Percentiles rank a stretch among this genome's conserved stretches.
These are phyloP conservation scores for Oxalis stricta DNA, from an alignment of 441 rosid genomes.

Conservation along the genomic window DNA sequence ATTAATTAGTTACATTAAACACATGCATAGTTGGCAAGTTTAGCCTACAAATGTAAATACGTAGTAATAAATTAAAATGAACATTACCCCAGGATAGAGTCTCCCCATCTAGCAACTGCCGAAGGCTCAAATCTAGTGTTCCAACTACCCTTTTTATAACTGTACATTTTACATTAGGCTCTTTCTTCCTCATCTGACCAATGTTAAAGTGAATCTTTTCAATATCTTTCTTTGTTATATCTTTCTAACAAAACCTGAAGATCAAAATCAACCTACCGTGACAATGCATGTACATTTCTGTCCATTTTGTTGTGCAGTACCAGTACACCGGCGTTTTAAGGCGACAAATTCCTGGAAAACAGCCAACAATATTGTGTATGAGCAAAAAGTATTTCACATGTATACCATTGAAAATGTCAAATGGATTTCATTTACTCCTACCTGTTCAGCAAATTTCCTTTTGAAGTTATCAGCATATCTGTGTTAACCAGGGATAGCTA, in stretches of 20 bases:
- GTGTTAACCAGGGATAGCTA: conserved; percentile 21
- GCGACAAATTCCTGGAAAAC: conserved; percentile 59
- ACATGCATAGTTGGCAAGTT: neutral
- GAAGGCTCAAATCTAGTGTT: conserved; percentile 71
- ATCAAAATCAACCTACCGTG: conserved; percentile 26
- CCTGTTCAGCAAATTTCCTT: conserved; percentile 88
- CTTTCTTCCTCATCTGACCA: conserved; percentile 56
- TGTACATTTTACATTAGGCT: conserved; percentile 34
- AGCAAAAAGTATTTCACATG: conserved; percentile 1
- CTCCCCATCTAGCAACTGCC: conserved; percentile 54
- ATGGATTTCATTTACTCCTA: conserved; percentile 12
- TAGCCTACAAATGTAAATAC: conserved; percentile 4
- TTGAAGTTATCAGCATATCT: conserved; percentile 65
- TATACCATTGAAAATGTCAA: neutral
- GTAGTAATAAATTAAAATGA: no score
- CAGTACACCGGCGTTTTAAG: conserved; percentile 44
- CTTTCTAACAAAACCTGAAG: neutral
- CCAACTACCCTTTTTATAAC: conserved; percentile 76
- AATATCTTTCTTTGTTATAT: neutral
- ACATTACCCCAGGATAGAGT: conserved; percentile 69
- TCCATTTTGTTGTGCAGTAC: conserved; percentile 30
- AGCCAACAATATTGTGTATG: conserved; percentile 3
- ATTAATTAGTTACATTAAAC: conserved; percentile 8
- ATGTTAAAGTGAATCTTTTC: conserved; percentile 5
- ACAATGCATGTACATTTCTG: conserved; percentile 50